Percentiles rank a stretch among this genome's conserved stretches.
Conservation (phyloP, 257 asterid species). For the Penstemon newberryi region DNA sequence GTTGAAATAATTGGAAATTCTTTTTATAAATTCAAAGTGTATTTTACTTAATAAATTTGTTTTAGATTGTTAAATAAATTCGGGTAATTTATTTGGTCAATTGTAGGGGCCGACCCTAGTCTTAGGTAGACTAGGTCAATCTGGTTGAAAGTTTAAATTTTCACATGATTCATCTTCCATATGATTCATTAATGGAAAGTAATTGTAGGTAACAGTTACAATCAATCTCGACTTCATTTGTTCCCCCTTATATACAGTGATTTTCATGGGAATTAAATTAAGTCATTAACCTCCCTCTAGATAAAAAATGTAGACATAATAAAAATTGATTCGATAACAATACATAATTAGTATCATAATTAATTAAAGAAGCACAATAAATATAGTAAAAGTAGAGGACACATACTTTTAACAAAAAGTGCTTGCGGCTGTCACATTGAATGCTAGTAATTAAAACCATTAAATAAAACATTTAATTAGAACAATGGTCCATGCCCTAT, state of each 20-base stretch:
- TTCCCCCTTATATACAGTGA: not conserved
- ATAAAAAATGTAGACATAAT: too few species aligned
- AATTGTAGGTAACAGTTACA: not conserved
- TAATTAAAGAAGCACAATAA: not conserved
- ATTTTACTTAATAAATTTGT: too few species aligned
- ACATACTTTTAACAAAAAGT: constrained; percentile 8
- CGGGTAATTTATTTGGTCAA: constrained; percentile 2
- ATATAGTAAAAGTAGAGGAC: not conserved
- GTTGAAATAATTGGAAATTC: too few species aligned
- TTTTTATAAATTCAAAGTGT: too few species aligned
- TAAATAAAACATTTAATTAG: constrained; percentile 18
- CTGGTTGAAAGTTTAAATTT: constrained; percentile 24
- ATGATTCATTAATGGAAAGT: constrained; percentile 16
- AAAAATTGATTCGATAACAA: too few species aligned
- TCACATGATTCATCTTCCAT: constrained; percentile 20
- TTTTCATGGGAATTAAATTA: not conserved
- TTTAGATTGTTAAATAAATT: not conserved
- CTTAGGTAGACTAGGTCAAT: constrained; percentile 18
- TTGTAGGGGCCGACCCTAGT: constrained; percentile 34
- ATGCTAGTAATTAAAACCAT: constrained; percentile 29
- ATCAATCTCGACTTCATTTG: not conserved
- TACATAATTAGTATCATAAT: too few species aligned
- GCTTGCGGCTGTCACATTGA: constrained; percentile 41
- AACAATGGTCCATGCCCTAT: constrained; percentile 15
- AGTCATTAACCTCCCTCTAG: not conserved